These are phyloP conservation scores for Ascoidea asiatica DNA, from an alignment of 805 yeast species.

Conservation along the genomic window DNA sequence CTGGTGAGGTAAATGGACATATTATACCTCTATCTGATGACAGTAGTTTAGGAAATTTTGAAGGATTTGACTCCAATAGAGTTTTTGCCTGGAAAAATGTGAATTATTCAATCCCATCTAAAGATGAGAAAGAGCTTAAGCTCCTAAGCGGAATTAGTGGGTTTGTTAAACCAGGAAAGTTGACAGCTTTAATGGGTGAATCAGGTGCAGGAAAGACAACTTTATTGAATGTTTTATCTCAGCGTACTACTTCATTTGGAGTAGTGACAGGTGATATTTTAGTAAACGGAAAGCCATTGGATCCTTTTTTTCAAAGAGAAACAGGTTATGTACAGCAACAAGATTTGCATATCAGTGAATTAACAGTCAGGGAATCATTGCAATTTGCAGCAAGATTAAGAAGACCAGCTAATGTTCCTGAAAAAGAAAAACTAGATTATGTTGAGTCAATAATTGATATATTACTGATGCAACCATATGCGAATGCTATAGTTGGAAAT, in stretches of 20 bases:
- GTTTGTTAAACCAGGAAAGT: slow-evolving; percentile 55
- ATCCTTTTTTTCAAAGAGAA: slow-evolving; percentile 34
- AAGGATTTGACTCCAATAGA: slow-evolving; percentile 19
- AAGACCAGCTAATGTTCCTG: slow-evolving; percentile 25
- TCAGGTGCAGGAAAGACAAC: slow-evolving; percentile 52
- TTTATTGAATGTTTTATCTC: slow-evolving; percentile 35
- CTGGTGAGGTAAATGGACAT: too few relatives aligned
- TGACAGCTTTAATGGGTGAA: slow-evolving; percentile 44
- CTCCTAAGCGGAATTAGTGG: slow-evolving; percentile 38
- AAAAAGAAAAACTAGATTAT: slow-evolving; percentile 30
- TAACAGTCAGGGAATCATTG: slow-evolving; percentile 39
- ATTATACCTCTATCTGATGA: slow-evolving; percentile 1
- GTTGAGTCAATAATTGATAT: slow-evolving; percentile 35
- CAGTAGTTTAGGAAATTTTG: slow-evolving; percentile 3
- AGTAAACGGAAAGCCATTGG: slow-evolving; percentile 37
- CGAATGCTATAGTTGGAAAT: slow-evolving; percentile 30
- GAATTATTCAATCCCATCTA: slow-evolving; percentile 5
- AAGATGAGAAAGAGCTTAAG: slow-evolving; percentile 24
- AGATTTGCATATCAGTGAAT: slow-evolving; percentile 34
- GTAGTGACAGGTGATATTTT: slow-evolving; percentile 42
- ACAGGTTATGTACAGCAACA: slow-evolving; percentile 49
- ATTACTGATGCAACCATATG: slow-evolving; percentile 35
- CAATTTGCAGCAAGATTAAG: slow-evolving; percentile 36
- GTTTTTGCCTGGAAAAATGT: slow-evolving; percentile 41
- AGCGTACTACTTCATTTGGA: slow-evolving; percentile 35